Base-by-base conservation (phyloP, 192 early-diverging fungal genomes). In the Coemansia sp. region DNA sequence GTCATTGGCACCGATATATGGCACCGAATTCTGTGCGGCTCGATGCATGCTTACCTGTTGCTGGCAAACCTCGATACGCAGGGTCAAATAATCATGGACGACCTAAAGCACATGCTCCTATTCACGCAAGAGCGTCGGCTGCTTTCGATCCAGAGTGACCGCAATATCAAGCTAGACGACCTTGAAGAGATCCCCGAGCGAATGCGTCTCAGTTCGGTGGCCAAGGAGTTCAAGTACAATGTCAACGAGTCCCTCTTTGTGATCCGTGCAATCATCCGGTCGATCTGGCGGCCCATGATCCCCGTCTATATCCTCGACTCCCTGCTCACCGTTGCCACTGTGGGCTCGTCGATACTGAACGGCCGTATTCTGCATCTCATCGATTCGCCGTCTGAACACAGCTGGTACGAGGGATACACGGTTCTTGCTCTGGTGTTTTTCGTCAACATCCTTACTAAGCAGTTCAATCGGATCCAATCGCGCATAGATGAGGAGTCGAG, bases 241-340 rank as follows among this genome's bases (percentile, higher is more conserved):
- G 50, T 59, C 22, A 62, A 63, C 36, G 70, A 78, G 50, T 40
- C 30, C 2, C 37, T 72, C 11, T 78, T 78, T 59, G 48, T 78
- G 6, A 15, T 78, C 8, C 65, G 66, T 2, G 75, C 70, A 14
- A 62, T 78, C n/a, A 29, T 67, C 20, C 58, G 66, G 3, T 52
- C 61, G 62, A 56, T 61, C 8, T 78, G 69, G 75, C 65, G 65
- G 3, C 57, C 65, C 6, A 53, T 78, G 40, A 15, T 68, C 7
- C 75, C 70, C 3, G 19, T 68, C 15, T 78, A 68, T 33, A 37
- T 65, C 5, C 31, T 56, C 6, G 61, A 61, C 13, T 36, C 57
- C 29, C 14, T 72, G 7, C 15, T 62, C 0, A 53, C 65, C 38
- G 45, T 50, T 17, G 33, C 61, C 2, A 27, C 27, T 15, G 55